Conservation (phyloP, 2,329 filamentous ascomycete genomes). For the Aspergillus felis region DNA sequence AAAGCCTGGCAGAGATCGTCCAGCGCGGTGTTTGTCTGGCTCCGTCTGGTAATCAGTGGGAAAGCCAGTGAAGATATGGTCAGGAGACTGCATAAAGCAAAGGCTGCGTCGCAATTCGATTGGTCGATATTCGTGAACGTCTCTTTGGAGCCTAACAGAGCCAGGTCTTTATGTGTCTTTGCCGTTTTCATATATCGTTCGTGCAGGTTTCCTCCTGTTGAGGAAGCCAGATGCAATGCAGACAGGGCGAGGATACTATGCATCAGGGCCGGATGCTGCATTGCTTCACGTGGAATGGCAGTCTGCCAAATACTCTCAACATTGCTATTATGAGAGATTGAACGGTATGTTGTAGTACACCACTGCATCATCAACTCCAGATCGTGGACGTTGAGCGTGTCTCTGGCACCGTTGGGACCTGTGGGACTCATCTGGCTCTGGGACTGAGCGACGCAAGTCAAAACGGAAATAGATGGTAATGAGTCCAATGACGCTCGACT, state of each 20-base stretch:
- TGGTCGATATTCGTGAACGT: constrained; percentile 16
- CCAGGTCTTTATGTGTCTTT: constrained; percentile 24
- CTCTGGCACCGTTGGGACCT: background rate
- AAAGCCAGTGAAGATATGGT: constrained; percentile 34
- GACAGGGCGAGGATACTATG: constrained; percentile 35
- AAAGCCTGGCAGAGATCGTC: constrained; percentile 31
- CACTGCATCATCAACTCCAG: constrained; percentile 35
- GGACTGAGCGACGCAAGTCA: constrained; percentile 4
- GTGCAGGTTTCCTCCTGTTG: constrained; percentile 10
- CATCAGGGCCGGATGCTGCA: constrained; percentile 27
- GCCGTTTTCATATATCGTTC: constrained; percentile 26
- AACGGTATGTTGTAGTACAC: constrained; percentile 32
- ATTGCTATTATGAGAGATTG: constrained; percentile 21
- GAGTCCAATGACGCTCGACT: constrained; percentile 1
- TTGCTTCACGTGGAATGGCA: constrained; percentile 27
- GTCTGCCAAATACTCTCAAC: constrained; percentile 30
- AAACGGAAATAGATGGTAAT: constrained; percentile 9
- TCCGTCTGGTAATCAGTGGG: constrained; percentile 11
- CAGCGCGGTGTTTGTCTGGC: constrained; percentile 12
- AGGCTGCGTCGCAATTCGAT: constrained; percentile 33
- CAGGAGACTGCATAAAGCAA: constrained; percentile 32
- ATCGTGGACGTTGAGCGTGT: constrained; percentile 24
- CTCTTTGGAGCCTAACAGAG: constrained; percentile 22
- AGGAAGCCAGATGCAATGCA: constrained; percentile 28
- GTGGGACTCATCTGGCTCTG: constrained; percentile 7